Percentiles rank a stretch among this genome's conserved stretches.
Conservation (phyloP, 2,329 filamentous ascomycete species). For the Huntiella moniliformis region DNA sequence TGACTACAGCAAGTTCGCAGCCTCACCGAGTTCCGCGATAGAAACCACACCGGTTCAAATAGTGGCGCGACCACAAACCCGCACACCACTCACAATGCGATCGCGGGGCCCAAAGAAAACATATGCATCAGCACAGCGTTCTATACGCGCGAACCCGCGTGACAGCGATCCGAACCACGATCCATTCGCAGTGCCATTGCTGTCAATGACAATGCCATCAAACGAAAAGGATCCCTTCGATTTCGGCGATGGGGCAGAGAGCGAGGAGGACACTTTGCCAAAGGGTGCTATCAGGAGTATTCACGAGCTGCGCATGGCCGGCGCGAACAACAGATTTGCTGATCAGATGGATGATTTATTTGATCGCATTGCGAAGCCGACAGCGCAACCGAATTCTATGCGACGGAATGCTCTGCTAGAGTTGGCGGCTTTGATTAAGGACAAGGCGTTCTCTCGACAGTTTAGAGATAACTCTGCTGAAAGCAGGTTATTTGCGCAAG, state of each 20-base stretch:
- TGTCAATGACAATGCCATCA: slow-evolving; percentile 1
- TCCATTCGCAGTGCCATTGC: slow-evolving; percentile 8
- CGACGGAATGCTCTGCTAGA: slow-evolving; percentile 41
- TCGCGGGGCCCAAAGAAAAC: slow-evolving; percentile 20
- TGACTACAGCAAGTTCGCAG: not conserved
- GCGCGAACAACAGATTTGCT: slow-evolving; percentile 45
- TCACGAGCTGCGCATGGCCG: slow-evolving; percentile 46
- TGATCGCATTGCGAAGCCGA: slow-evolving; percentile 37
- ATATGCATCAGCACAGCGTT: slow-evolving; percentile 19
- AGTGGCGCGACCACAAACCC: not conserved
- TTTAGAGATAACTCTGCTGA: slow-evolving; percentile 61
- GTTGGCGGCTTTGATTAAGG: slow-evolving; percentile 37
- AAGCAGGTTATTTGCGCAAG: slow-evolving; percentile 43
- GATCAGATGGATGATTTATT: slow-evolving; percentile 47
- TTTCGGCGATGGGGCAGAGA: slow-evolving; percentile 16
- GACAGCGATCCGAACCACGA: slow-evolving; percentile 11
- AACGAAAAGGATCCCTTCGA: slow-evolving; percentile 11
- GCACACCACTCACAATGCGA: slow-evolving; percentile 5
- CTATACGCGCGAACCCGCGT: slow-evolving; percentile 9
- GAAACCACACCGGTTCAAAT: not conserved
- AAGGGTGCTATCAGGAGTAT: slow-evolving; percentile 40
- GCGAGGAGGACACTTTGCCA: slow-evolving; percentile 22
- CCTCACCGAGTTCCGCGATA: not conserved
- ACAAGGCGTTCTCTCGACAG: slow-evolving; percentile 45
- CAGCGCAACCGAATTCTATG: slow-evolving; percentile 27